Percentiles rank a stretch among this genome's conserved stretches.
phyloP scores from a whole-genome alignment of 257 asterid genomes.

The Perilla frutescens region DNA sequence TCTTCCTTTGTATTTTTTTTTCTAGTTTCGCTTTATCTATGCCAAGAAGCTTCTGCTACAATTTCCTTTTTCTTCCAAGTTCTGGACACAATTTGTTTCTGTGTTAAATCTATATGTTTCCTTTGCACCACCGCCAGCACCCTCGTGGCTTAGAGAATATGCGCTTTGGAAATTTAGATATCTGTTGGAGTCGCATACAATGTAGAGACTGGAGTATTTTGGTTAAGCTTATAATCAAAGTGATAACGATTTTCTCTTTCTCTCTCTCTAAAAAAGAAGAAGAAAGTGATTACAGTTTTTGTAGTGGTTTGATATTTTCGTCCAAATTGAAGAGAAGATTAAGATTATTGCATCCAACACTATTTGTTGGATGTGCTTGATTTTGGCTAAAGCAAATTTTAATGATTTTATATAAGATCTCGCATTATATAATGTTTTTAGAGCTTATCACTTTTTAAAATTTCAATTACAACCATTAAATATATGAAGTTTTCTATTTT shows the following conservation, averaged over 20 bases:
- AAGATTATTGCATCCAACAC: no score
- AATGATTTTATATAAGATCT: no score
- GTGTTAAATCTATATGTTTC: background rate
- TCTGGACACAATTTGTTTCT: background rate
- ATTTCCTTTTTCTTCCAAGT: background rate
- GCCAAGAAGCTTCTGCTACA: background rate
- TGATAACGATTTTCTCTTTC: no score
- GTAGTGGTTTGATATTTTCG: no score
- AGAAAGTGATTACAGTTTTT: background rate
- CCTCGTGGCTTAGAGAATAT: conserved; percentile 44
- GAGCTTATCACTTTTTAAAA: no score
- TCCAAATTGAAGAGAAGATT: no score
- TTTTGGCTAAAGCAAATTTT: no score
- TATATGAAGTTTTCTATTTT: no score
- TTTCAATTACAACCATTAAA: no score
- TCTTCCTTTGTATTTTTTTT: background rate
- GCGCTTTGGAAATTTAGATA: conserved; percentile 1
- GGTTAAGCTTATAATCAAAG: background rate
- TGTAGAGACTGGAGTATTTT: background rate
- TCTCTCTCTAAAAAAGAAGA: background rate
- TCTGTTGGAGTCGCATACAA: conserved; percentile 13
- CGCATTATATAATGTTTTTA: no score
- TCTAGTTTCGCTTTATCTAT: no score
- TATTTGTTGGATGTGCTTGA: no score
- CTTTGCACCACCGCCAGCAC: conserved; percentile 57